Evolutionary conservation across 495 filamentous ascomycete species (phyloP).

Genomic region (Penicillium riverlandense): DNA sequence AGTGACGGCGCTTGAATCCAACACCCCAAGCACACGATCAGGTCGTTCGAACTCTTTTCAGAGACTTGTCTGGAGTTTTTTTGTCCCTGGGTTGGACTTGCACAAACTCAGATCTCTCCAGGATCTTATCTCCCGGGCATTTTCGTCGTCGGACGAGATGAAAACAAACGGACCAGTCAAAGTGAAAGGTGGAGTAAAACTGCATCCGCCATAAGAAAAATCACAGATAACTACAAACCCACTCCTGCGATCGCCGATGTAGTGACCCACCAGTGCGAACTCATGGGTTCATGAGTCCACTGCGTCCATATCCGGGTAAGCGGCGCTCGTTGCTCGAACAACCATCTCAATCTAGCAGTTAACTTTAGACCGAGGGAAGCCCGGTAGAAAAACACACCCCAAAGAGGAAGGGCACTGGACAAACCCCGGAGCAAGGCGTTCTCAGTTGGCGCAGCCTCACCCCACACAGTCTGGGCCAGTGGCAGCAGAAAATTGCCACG

Average conservation of each 20-base stretch:
- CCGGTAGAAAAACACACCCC: not conserved
- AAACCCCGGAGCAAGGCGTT: too few species aligned
- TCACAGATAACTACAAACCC: too few species aligned
- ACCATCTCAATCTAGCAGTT: not conserved
- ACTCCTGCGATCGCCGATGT: slow-evolving; percentile 3
- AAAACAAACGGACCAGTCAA: not conserved
- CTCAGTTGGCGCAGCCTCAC: too few species aligned
- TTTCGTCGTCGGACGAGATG: too few species aligned
- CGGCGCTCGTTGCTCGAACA: slow-evolving; percentile 6
- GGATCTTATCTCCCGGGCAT: too few species aligned
- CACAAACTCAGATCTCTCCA: too few species aligned
- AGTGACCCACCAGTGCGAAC: slow-evolving; percentile 5
- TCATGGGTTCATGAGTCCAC: not conserved
- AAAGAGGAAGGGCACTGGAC: too few species aligned
- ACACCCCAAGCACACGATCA: not conserved
- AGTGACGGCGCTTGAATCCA: not conserved
- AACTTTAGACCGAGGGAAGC: too few species aligned
- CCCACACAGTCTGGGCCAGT: too few species aligned
- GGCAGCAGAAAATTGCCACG: too few species aligned
- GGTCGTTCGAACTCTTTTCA: not conserved
- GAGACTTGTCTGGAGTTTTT: not conserved
- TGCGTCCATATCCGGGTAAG: not conserved
- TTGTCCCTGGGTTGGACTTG: not conserved
- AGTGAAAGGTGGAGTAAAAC: not conserved
- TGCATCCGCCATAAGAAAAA: not conserved